Evolutionary conservation across 2,329 filamentous ascomycete species (phyloP).

Genomic region (Xylaria digitata): DNA sequence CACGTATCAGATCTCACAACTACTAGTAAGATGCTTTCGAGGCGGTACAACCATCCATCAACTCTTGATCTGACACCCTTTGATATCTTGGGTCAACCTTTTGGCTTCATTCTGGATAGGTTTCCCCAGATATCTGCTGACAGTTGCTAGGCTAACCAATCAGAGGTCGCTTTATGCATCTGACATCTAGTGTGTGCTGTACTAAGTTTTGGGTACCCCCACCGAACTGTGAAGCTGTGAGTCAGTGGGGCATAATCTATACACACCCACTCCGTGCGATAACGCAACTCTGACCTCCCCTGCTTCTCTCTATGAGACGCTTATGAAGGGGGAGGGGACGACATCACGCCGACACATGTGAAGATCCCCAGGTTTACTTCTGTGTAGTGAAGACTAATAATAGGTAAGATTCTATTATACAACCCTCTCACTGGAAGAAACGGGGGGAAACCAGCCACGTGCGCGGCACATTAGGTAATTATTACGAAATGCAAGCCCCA

Average conservation of each 20-base stretch:
- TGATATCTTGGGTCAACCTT: too few species aligned
- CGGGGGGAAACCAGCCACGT: neutral
- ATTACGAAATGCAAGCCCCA: slow-evolving; percentile 15
- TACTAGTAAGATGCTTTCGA: neutral
- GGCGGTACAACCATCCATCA: neutral
- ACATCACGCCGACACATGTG: neutral
- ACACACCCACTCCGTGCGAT: neutral
- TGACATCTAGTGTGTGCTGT: neutral
- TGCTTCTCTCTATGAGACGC: neutral
- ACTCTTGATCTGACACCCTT: neutral
- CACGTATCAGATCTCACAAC: too few species aligned
- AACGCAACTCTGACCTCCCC: neutral
- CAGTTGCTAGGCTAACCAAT: slow-evolving; percentile 13
- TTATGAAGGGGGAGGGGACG: neutral
- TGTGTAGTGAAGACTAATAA: neutral
- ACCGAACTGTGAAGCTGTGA: neutral
- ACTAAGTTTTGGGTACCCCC: neutral
- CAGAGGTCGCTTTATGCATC: slow-evolving; percentile 9
- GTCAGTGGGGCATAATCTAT: neutral
- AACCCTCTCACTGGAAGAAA: neutral
- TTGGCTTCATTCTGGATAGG: too few species aligned
- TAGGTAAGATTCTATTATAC: neutral
- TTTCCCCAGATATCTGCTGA: slow-evolving; percentile 4
- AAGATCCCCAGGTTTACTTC: neutral
- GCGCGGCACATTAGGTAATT: too few species aligned